phyloP scores from a whole-genome alignment of 2,329 filamentous ascomycete genomes.

The Pseudophaeomoniella oleicola region DNA sequence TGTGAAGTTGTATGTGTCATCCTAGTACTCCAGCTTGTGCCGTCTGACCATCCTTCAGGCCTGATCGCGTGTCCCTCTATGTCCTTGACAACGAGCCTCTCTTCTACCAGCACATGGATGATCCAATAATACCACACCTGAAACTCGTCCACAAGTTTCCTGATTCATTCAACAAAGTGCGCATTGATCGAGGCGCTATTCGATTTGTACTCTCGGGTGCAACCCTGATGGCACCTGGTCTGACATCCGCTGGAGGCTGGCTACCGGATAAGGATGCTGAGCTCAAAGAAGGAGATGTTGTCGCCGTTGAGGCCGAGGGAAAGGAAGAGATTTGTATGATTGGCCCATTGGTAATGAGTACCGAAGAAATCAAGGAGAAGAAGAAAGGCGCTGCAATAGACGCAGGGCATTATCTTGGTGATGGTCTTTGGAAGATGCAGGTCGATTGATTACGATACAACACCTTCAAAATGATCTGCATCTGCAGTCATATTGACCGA shows the following conservation, averaged over 20 bases:
- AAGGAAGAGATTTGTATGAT: slow-evolving; percentile 86
- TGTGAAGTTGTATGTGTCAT: slow-evolving; percentile 56
- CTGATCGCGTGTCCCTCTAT: slow-evolving; percentile 82
- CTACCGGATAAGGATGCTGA: slow-evolving; percentile 52
- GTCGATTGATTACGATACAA: too few species aligned
- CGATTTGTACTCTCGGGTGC: slow-evolving; percentile 90
- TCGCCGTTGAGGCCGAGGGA: slow-evolving; percentile 82
- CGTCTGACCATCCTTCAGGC: slow-evolving; percentile 27
- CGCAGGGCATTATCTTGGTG: slow-evolving; percentile 82
- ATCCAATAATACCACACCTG: slow-evolving; percentile 73
- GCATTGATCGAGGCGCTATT: slow-evolving; percentile 91
- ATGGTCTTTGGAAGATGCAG: slow-evolving; percentile 74
- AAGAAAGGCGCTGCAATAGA: slow-evolving; percentile 92
- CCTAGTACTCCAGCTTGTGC: not conserved
- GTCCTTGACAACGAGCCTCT: slow-evolving; percentile 62
- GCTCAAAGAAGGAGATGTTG: slow-evolving; percentile 65
- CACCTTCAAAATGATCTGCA: too few species aligned
- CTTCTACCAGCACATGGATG: slow-evolving; percentile 78
- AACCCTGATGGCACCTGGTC: slow-evolving; percentile 86
- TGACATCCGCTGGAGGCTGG: slow-evolving; percentile 70
- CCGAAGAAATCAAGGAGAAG: slow-evolving; percentile 82
- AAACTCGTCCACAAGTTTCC: slow-evolving; percentile 83
- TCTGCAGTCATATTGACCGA: too few species aligned
- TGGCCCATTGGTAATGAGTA: slow-evolving; percentile 68
- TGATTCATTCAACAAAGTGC: slow-evolving; percentile 63